Evolutionary conservation across 1,284 basidiomycete genomes (phyloP).

Genomic region (Cutaneotrichosporon arboriforme): DNA sequence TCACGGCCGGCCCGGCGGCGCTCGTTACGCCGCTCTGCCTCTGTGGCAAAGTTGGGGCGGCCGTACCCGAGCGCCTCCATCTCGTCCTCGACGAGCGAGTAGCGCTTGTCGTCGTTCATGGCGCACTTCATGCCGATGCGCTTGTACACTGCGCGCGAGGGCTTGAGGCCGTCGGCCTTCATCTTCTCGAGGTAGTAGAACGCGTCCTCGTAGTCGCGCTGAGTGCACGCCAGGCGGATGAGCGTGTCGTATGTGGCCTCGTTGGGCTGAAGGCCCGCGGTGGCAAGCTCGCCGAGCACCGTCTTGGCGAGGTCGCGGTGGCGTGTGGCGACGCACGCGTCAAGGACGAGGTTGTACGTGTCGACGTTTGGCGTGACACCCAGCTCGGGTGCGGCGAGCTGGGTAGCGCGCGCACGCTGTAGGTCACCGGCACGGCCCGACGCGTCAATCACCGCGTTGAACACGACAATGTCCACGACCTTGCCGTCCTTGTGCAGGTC

Average conservation of each 20-base stretch:
- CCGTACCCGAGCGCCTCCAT: slow-evolving; percentile 56
- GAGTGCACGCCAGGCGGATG: slow-evolving; percentile 63
- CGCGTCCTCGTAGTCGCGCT: slow-evolving; percentile 71
- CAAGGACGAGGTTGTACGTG: slow-evolving; percentile 65
- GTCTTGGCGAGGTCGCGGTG: slow-evolving; percentile 38
- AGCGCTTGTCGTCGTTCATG: slow-evolving; percentile 57
- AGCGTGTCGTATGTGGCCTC: slow-evolving; percentile 60
- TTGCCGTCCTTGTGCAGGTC: slow-evolving; percentile 56
- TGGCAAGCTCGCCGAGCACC: slow-evolving; percentile 35
- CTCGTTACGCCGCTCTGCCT: not conserved
- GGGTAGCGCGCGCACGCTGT: slow-evolving; percentile 69
- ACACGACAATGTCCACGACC: slow-evolving; percentile 55
- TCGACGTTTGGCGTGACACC: slow-evolving; percentile 57
- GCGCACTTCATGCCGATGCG: slow-evolving; percentile 60
- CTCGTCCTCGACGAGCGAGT: slow-evolving; percentile 64
- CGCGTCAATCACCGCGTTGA: slow-evolving; percentile 65
- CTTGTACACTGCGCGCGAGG: slow-evolving; percentile 58
- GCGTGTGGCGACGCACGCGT: slow-evolving; percentile 54
- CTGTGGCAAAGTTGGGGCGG: slow-evolving; percentile 2
- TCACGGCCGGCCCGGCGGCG: not conserved
- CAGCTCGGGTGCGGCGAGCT: slow-evolving; percentile 60
- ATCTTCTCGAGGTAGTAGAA: slow-evolving; percentile 84
- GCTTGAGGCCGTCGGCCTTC: slow-evolving; percentile 60
- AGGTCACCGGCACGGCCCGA: slow-evolving; percentile 61
- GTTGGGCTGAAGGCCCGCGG: slow-evolving; percentile 52